phyloP scores from a whole-genome alignment of 176 grass and related monocot species.

The Paspalum vaginatum region DNA sequence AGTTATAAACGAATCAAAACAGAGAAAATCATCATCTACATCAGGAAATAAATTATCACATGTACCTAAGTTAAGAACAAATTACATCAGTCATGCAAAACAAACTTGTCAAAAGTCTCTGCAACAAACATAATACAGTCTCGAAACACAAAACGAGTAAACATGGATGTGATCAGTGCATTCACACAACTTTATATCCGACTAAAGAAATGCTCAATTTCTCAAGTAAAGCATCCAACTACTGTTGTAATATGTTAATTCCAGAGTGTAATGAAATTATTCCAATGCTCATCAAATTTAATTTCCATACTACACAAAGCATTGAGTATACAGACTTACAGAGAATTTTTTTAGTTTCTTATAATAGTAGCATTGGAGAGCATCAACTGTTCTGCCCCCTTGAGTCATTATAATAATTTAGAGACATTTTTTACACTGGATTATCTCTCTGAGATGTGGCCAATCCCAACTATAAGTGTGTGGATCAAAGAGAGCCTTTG shows the following conservation, averaged over 20 bases:
- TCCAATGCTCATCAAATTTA: neutral
- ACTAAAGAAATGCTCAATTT: slow-evolving; percentile 4
- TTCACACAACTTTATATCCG: neutral
- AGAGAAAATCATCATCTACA: slow-evolving; percentile 8
- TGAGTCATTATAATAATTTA: neutral
- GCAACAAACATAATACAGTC: slow-evolving; percentile 12
- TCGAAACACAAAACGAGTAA: slow-evolving; percentile 20
- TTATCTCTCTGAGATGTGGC: neutral
- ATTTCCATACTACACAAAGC: neutral
- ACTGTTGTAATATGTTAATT: neutral
- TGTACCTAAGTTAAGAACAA: slow-evolving; percentile 27
- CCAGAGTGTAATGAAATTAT: neutral
- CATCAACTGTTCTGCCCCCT: neutral
- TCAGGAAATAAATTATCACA: neutral
- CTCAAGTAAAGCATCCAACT: neutral
- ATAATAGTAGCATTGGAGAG: slow-evolving; percentile 2
- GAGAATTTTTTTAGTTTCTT: neutral
- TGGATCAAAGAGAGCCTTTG: neutral
- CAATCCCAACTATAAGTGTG: neutral
- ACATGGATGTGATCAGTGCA: neutral
- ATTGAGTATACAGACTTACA: slow-evolving; percentile 1
- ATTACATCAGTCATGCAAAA: slow-evolving; percentile 15
- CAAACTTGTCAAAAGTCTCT: neutral
- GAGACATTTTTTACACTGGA: neutral
- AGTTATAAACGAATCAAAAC: slow-evolving; percentile 33